Conservation (phyloP, 2,329 filamentous ascomycete genomes). For the Aspergillus terreus region DNA sequence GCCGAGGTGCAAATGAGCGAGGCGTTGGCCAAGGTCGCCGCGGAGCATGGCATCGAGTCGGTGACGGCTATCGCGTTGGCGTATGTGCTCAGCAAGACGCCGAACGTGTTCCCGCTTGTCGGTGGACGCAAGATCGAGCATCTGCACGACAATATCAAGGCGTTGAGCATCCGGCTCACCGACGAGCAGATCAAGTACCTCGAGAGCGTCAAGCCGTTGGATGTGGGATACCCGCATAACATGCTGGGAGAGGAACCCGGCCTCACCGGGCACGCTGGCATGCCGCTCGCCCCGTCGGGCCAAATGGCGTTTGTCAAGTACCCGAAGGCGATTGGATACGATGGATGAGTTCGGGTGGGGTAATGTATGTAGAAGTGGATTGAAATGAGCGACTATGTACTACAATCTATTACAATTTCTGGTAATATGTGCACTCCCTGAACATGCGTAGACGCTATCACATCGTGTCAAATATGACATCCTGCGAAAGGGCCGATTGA, state of each 20-base stretch:
- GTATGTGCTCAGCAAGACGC: conserved; percentile 69
- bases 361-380: background rate
- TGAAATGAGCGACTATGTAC: background rate
- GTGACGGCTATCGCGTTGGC: conserved; percentile 66
- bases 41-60: conserved; percentile 49
- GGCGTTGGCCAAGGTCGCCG: conserved; percentile 58
- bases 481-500: background rate
- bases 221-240: conserved; percentile 62
- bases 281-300: conserved; percentile 3
- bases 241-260: conserved; percentile 43
- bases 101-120: conserved; percentile 70
- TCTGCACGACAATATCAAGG: conserved; percentile 66
- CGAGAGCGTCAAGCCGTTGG: conserved; percentile 58
- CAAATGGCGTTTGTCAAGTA: conserved; percentile 7
- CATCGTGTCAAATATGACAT: background rate
- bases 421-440: background rate
- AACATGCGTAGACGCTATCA: too few species aligned
- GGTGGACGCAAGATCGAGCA: conserved; percentile 68
- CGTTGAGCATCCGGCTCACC: conserved; percentile 57
- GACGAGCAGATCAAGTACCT: conserved; percentile 62
- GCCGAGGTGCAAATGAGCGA: conserved; percentile 51
- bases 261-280: conserved; percentile 9
- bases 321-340: conserved; percentile 7
- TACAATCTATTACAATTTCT: background rate
- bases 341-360: background rate